A percentile compares a stretch with the other conserved stretches of the same genome.
Conservation (phyloP, 2,329 filamentous ascomycete species). For the Atkinsonella hypoxylon region DNA sequence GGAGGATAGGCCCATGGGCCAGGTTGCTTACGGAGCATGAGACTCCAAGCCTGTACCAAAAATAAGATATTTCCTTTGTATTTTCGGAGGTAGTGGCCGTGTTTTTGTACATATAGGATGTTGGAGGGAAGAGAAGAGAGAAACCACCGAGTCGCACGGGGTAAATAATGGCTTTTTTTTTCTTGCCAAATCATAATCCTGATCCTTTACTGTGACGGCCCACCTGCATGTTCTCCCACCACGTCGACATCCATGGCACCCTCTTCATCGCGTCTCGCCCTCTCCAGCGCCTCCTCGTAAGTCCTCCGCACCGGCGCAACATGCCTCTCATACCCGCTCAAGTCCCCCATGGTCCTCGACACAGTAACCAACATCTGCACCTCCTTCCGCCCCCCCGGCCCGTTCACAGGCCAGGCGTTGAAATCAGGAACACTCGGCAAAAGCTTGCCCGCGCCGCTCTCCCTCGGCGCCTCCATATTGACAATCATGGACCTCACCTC, state of each 20-base stretch:
- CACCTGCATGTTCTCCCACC: neutral
- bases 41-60: conserved; percentile 20
- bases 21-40: conserved; percentile 46
- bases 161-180: conserved; percentile 12
- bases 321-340: conserved; percentile 16
- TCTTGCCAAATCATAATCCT: neutral
- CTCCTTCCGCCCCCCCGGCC: conserved; percentile 13
- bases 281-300: conserved; percentile 14
- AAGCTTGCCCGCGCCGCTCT: neutral
- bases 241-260: neutral
- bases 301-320: conserved; percentile 6
- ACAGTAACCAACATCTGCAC: conserved; percentile 13
- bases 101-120: conserved; percentile 30
- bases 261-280: conserved; percentile 10
- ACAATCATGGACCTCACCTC: conserved; percentile 16
- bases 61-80: conserved; percentile 21
- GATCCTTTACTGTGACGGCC: no score
- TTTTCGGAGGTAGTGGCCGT: conserved; percentile 13
- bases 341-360: conserved; percentile 9
- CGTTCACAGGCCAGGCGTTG: neutral
- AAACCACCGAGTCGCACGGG: neutral
- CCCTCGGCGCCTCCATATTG: conserved; percentile 16
- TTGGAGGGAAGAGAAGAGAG: conserved; percentile 5
- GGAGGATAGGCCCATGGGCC: conserved; percentile 49
- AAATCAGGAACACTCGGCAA: neutral